Base-by-base conservation (phyloP, 140 eudicot genomes). In the Flaveria floridana region DNA sequence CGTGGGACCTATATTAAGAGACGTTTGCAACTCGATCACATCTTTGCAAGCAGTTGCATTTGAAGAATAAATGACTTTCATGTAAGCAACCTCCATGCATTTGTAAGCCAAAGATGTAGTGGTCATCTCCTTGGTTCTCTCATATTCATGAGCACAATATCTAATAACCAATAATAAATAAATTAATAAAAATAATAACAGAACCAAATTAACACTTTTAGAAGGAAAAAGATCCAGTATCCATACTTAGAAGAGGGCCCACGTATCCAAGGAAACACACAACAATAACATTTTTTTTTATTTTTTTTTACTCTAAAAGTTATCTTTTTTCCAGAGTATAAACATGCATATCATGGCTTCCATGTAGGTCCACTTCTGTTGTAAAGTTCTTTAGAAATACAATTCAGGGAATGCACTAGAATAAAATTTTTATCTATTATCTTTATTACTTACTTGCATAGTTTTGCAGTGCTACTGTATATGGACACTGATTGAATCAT, bases 71-170 rank as follows among this genome's bases (percentile, higher is more conserved):
- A 94, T 73, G 25, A 94, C 97, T 73, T 92, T 87, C 88, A 94
- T 25, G 87, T 86, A 87, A 5, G 99, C 97, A 26, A 90, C 97
- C 76, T 90, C 99, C 83, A 80, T 78, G 82, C 97, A 94, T 79
- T 94, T 94, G 79, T 90, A 90, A 63, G 99, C 99, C 89, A 94
- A 76, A 70, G 97, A 82, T 69, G 99, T 93, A 82, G 94, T 71
- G 14, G 91, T 86, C 97, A 88, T 85, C 81, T 94, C 99, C 72
- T 87, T 90, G 9, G 85, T 78, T 80, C 75, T 90, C 74, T 94
- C 99, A 65, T 79, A 94, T 81, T 94, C 97, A 79, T 83, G 96
- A 62, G 97, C 99, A 87, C 91, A 88, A 79, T 76, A 94, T 83
- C 99, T 94, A 68, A 18, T 44, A 79, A 26, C 47, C 63, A 83